phyloP scores from a whole-genome alignment of 148 eudicot genomes.

The Chenopodium album region DNA sequence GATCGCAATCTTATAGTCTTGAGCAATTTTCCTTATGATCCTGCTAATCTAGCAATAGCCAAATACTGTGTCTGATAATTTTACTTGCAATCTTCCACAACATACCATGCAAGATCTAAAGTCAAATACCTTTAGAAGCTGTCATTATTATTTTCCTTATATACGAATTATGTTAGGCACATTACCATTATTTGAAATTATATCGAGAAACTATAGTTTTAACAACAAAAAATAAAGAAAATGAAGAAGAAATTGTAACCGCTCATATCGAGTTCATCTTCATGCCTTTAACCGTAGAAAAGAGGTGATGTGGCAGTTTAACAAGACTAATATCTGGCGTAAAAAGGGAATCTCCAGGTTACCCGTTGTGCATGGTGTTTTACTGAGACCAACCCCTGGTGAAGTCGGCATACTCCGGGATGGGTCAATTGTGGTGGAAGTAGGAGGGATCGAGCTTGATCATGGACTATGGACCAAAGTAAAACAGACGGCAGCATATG shows the following conservation, averaged over 20 bases:
- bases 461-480: conserved; percentile 97
- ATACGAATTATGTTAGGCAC: too few relatives aligned
- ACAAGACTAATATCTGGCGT: conserved; percentile 48
- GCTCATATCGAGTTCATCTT: too few relatives aligned
- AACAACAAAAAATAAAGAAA: too few relatives aligned
- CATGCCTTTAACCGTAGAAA: conserved; percentile 29
- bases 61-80: too few relatives aligned
- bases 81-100: background rate
- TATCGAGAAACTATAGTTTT: too few relatives aligned
- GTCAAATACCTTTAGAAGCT: background rate
- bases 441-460: conserved; percentile 88
- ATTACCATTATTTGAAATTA: too few relatives aligned
- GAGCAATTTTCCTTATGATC: background rate
- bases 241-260: too few relatives aligned
- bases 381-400: conserved; percentile 60
- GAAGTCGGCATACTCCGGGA: conserved; percentile 81
- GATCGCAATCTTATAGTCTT: too few relatives aligned
- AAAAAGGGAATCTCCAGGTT: conserved; percentile 83
- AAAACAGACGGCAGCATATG: conserved; percentile 75
- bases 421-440: conserved; percentile 85
- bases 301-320: conserved; percentile 40
- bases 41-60: background rate
- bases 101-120: background rate
- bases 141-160: background rate
- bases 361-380: conserved; percentile 57